Evolutionary conservation across 108 stramenopile species (phyloP), one percentile per base, ranked within the genome.

Genomic region (Parietichytrium sp.): DNA sequence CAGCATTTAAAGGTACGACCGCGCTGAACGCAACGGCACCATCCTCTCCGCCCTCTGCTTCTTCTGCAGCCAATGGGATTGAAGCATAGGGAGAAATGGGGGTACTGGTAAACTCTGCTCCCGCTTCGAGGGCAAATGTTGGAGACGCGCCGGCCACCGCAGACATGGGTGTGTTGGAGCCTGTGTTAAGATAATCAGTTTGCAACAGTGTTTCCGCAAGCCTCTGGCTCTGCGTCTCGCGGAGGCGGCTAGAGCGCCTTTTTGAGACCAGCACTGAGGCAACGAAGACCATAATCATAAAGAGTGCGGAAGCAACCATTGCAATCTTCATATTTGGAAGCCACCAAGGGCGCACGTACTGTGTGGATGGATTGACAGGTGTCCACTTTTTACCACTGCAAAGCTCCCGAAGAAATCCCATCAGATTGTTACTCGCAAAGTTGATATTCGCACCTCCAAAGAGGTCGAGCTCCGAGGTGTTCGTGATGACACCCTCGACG

Each of bases 181-280:
- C 61, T n/a, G 61, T 72, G 61, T 72, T 72, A 2, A 72, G 61
- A 25, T 45, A 72, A 25, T 72, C 61, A 6, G 61, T 72, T 8
- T 42, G 61, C 13, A 72, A 20, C 10, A 72, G 42, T 0, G 61
- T 72, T 1, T 33, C 45, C 4, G 61, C 61, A 1, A 72, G n/a
- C 23, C 61, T 33, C 61, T 0, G 38, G 42, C 61, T 72, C 20
- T 72, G 61, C 1, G 18, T 31, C 1, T 72, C 42, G 6, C 61
- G 61, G 38, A 72, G 33, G 0, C 36, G 38, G 16, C 38, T 45
- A 25, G 61, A 72, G 23, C 25, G 18, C 6, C 61, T 33, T 12
- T 42, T 16, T 20, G 61, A 33, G 12, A 72, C 16, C 36, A 72
- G 23, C 0, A 72, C 61, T 8, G 61, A 16, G 23, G 45, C n/a